These are phyloP conservation scores for Colletotrichum chrysophilum DNA, from an alignment of 2,329 filamentous ascomycete species.

Conservation along the genomic window DNA sequence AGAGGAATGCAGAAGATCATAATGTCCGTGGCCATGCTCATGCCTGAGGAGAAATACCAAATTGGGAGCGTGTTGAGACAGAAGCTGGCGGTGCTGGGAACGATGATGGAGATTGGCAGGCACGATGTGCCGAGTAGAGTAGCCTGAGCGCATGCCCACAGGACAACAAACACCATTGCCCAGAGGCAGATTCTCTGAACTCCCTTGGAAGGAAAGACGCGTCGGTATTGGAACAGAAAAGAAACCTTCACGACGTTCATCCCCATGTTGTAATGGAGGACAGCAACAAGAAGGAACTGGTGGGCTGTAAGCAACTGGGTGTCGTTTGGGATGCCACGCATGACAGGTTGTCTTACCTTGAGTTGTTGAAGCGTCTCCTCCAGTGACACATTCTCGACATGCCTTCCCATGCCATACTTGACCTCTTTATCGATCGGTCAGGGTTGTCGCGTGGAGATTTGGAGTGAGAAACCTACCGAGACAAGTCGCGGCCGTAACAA, in stretches of 20 bases:
- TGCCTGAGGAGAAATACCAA: slow-evolving; percentile 35
- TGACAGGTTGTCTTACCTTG: slow-evolving; percentile 19
- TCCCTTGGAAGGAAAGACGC: slow-evolving; percentile 29
- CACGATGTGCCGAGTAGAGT: slow-evolving; percentile 30
- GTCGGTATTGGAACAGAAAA: slow-evolving; percentile 37
- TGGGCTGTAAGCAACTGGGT: background rate
- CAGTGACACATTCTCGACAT: slow-evolving; percentile 22
- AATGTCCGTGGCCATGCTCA: slow-evolving; percentile 31
- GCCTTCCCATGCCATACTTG: slow-evolving; percentile 30
- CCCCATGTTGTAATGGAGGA: slow-evolving; percentile 34
- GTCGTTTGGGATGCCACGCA: no score
- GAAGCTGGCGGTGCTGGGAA: slow-evolving; percentile 26
- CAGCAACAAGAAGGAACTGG: slow-evolving; percentile 29
- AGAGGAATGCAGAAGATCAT: slow-evolving; percentile 32
- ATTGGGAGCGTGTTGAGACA: slow-evolving; percentile 33
- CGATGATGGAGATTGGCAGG: slow-evolving; percentile 28
- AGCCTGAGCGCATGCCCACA: slow-evolving; percentile 31
- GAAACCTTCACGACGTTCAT: slow-evolving; percentile 36
- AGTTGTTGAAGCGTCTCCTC: slow-evolving; percentile 25
- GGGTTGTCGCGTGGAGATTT: background rate
- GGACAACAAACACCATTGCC: slow-evolving; percentile 28
- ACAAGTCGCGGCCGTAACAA: slow-evolving; percentile 12
- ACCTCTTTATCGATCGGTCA: slow-evolving; percentile 18
- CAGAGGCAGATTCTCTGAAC: slow-evolving; percentile 31
- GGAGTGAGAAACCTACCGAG: background rate